phyloP scores from a whole-genome alignment of 2,329 filamentous ascomycete species.

The Trichoderma asperellum region DNA sequence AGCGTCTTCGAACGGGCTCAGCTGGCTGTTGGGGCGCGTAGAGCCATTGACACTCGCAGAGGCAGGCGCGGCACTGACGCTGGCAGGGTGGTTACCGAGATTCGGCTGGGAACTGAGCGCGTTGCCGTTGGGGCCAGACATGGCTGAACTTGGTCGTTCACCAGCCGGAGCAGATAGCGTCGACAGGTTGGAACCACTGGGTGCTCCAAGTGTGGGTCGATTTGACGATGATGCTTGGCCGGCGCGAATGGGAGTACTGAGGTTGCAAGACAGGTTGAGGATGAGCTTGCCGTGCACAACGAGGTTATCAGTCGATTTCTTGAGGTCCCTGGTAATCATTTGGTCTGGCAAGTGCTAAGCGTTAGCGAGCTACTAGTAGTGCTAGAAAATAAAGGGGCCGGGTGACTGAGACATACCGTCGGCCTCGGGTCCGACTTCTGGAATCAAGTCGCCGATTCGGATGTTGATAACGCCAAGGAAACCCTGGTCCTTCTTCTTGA shows the following conservation, averaged over 20 bases:
- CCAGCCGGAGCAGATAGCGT: constrained; percentile 48
- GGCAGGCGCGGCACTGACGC: constrained; percentile 47
- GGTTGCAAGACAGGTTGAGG: constrained; percentile 91
- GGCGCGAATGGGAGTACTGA: constrained; percentile 68
- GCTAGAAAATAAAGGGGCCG: not conserved
- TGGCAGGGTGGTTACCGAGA: constrained; percentile 53
- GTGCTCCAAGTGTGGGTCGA: constrained; percentile 51
- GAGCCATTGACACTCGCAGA: constrained; percentile 38
- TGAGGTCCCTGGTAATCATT: constrained; percentile 96
- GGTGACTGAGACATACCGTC: constrained; percentile 70
- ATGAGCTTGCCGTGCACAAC: constrained; percentile 98
- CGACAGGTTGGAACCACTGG: constrained; percentile 51
- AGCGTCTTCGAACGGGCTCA: constrained; percentile 95
- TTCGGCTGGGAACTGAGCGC: constrained; percentile 46
- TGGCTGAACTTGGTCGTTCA: constrained; percentile 57
- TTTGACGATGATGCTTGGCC: constrained; percentile 49
- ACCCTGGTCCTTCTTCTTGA: constrained; percentile 99
- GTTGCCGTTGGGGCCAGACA: constrained; percentile 55
- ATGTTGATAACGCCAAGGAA: constrained; percentile 98
- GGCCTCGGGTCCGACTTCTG: constrained; percentile 80
- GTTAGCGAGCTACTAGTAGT: constrained; percentile 29
- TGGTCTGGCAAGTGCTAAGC: constrained; percentile 66
- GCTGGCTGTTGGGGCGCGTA: constrained; percentile 47
- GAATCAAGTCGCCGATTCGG: constrained; percentile 87
- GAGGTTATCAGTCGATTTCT: constrained; percentile 97